Percentiles rank a stretch among this genome's conserved stretches.
phyloP scores from a whole-genome alignment of 176 grass and related monocot genomes.

The Leersia perrieri region DNA sequence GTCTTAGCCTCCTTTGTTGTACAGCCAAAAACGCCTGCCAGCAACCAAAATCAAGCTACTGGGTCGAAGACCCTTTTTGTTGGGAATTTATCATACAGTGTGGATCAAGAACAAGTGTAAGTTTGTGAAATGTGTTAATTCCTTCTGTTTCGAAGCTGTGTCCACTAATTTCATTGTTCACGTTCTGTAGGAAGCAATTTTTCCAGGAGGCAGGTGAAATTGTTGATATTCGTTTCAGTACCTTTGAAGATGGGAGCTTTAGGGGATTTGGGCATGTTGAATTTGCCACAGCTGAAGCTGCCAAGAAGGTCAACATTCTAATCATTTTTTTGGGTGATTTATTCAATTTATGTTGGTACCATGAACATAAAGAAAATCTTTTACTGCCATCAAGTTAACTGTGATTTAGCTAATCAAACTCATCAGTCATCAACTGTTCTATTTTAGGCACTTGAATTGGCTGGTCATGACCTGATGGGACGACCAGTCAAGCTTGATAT shows the following conservation, averaged over 20 bases:
- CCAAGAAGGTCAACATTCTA: constrained; percentile 49
- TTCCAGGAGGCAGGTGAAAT: constrained; percentile 60
- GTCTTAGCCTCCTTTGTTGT: constrained; percentile 2
- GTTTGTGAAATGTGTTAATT: constrained; percentile 22
- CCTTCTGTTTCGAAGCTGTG: background rate
- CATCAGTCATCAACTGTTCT: background rate
- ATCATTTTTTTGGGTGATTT: background rate
- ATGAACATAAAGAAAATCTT: background rate
- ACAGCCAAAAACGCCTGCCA: constrained; percentile 56
- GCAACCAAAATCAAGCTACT: constrained; percentile 32
- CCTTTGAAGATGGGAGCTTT: constrained; percentile 38
- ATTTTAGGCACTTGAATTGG: constrained; percentile 55
- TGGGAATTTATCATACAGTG: constrained; percentile 52
- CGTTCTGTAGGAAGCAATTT: constrained; percentile 52
- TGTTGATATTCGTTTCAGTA: constrained; percentile 51
- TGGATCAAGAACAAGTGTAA: constrained; percentile 58
- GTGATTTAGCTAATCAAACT: background rate
- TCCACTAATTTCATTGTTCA: background rate
- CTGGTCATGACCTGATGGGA: constrained; percentile 53
- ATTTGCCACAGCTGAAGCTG: constrained; percentile 63
- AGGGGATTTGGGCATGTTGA: constrained; percentile 80
- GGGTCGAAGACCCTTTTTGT: constrained; percentile 66
- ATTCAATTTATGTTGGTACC: background rate
- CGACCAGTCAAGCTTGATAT: constrained; percentile 56
- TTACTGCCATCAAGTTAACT: background rate